These are phyloP conservation scores for Coemansia sp. DNA, from an alignment of 192 early-diverging fungal species.

Conservation along the genomic window DNA sequence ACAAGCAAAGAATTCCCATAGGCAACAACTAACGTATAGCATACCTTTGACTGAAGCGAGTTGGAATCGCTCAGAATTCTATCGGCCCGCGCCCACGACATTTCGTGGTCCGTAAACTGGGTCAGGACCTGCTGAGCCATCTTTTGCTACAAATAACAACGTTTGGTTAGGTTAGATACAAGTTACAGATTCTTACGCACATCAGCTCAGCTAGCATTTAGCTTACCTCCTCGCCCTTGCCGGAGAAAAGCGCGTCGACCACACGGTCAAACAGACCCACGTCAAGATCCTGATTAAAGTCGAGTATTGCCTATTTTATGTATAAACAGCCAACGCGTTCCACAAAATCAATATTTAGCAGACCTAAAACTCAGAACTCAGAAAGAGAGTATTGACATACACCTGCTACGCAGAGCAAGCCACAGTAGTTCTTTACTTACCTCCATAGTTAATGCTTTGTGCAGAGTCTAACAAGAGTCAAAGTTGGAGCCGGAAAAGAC, in stretches of 20 bases:
- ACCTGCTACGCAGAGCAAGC: too few relatives aligned
- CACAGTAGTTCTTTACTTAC: neutral
- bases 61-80: slow-evolving; percentile 82
- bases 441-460: slow-evolving; percentile 6
- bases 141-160: slow-evolving; percentile 66
- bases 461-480: too few relatives aligned
- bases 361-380: too few relatives aligned
- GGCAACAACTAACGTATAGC: neutral
- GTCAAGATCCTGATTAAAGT: slow-evolving; percentile 88
- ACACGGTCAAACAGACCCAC: slow-evolving; percentile 84
- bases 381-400: too few relatives aligned
- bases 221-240: slow-evolving; percentile 74
- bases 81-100: slow-evolving; percentile 95
- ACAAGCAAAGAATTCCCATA: neutral
- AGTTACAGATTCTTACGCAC: neutral
- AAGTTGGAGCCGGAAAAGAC: too few relatives aligned
- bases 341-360: too few relatives aligned
- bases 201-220: neutral
- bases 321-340: neutral
- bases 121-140: slow-evolving; percentile 83
- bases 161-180: slow-evolving; percentile 5
- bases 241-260: slow-evolving; percentile 77
- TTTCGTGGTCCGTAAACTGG: slow-evolving; percentile 93
- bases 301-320: slow-evolving; percentile 67
- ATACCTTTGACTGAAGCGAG: slow-evolving; percentile 83